These are phyloP conservation scores for Colletotrichum simmondsii DNA, from an alignment of 2,329 filamentous ascomycete species.

Conservation along the genomic window DNA sequence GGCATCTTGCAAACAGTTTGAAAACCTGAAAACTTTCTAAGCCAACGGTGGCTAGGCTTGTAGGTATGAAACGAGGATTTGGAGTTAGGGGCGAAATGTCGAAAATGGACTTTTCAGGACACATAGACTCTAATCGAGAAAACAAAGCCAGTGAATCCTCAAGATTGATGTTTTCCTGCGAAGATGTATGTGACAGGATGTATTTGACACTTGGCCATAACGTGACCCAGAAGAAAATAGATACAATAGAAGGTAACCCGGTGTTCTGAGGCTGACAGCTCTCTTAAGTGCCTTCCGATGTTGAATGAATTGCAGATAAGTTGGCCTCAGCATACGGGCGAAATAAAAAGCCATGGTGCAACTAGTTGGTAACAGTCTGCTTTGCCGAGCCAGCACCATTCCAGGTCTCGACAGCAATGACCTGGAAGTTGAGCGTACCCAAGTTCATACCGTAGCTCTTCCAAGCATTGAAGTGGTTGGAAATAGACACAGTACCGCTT, in stretches of 20 bases:
- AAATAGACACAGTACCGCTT: constrained; percentile 59
- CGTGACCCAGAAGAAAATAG: neutral
- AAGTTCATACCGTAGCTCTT: constrained; percentile 55
- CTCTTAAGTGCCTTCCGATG: neutral
- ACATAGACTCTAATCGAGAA: neutral
- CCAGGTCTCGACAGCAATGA: constrained; percentile 62
- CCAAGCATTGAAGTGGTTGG: constrained; percentile 65
- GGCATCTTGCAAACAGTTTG: neutral
- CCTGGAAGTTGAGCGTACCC: constrained; percentile 61
- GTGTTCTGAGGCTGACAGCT: neutral
- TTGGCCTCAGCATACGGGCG: neutral
- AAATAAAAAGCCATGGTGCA: neutral
- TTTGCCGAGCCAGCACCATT: constrained; percentile 34
- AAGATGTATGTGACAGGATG: neutral
- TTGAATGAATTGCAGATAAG: neutral
- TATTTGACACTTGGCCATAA: neutral
- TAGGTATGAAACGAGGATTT: neutral
- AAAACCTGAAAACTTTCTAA: neutral
- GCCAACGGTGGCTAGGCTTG: neutral
- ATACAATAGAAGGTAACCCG: neutral
- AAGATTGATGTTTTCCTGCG: neutral
- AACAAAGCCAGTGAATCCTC: neutral
- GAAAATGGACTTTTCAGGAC: neutral
- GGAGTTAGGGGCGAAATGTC: neutral
- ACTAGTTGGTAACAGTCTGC: constrained; percentile 6